These are phyloP conservation scores for Solanum pennellii DNA, from an alignment of 257 asterid genomes.

Conservation along the genomic window DNA sequence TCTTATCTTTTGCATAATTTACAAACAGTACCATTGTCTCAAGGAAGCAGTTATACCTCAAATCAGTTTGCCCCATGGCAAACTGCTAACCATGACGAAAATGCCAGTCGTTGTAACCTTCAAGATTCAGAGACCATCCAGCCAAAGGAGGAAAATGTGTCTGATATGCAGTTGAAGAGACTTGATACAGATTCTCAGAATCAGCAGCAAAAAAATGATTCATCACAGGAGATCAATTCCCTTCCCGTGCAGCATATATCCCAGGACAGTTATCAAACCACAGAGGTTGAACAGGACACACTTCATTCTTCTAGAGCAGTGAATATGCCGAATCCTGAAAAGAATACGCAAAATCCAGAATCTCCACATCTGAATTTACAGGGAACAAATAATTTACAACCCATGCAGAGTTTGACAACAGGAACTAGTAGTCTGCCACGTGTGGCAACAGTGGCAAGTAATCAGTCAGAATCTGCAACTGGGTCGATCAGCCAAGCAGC, in stretches of 20 bases:
- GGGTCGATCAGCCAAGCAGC: slow-evolving; percentile 27
- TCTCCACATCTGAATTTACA: slow-evolving; percentile 33
- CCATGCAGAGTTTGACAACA: slow-evolving; percentile 23
- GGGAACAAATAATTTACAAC: slow-evolving; percentile 27
- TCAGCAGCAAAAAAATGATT: slow-evolving; percentile 27
- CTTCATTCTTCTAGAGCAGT: slow-evolving; percentile 32
- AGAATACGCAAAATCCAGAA: slow-evolving; percentile 33
- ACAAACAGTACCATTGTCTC: slow-evolving; percentile 23
- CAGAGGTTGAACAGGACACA: slow-evolving; percentile 21
- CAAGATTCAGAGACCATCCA: slow-evolving; percentile 25
- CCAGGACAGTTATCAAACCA: slow-evolving; percentile 11
- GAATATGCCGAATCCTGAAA: slow-evolving; percentile 27
- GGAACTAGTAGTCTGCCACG: slow-evolving; percentile 33
- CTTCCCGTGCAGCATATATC: slow-evolving; percentile 18
- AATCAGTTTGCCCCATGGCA: slow-evolving; percentile 55
- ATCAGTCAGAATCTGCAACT: slow-evolving; percentile 32
- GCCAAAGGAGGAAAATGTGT: slow-evolving; percentile 34
- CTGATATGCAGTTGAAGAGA: slow-evolving; percentile 27
- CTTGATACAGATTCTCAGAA: slow-evolving; percentile 32
- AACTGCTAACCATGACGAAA: slow-evolving; percentile 41
- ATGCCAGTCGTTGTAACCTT: slow-evolving; percentile 27
- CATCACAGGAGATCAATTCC: slow-evolving; percentile 21
- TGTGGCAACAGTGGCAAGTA: slow-evolving; percentile 20
- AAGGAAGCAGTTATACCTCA: slow-evolving; percentile 28
- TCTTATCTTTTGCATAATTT: not conserved